Percentiles rank a stretch among this genome's conserved stretches.
Evolutionary conservation across 2,329 filamentous ascomycete species (phyloP).

Genomic region (Xenoacremonium recifei): DNA sequence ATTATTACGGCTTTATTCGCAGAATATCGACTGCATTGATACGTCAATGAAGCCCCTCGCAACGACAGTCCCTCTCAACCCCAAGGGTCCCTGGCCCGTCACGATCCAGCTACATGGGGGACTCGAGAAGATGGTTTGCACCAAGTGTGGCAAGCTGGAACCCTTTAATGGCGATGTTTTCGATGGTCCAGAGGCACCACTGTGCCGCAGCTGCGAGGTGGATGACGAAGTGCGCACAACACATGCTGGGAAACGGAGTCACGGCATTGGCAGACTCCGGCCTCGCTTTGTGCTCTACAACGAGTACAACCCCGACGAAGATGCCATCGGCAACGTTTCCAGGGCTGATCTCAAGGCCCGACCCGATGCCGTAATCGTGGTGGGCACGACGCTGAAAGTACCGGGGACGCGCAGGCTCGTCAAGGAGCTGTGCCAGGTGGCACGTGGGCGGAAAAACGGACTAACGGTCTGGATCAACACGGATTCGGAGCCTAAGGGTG

Average conservation of each 20-base stretch:
- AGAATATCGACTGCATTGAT: conserved; percentile 96
- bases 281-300: conserved; percentile 97
- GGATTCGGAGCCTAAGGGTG: conserved; percentile 76
- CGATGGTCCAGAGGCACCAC: conserved; percentile 77
- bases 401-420: conserved; percentile 88
- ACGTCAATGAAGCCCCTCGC: conserved; percentile 75
- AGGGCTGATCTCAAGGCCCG: conserved; percentile 79
- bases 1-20: conserved; percentile 86
- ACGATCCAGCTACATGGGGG: conserved; percentile 94
- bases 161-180: conserved; percentile 80
- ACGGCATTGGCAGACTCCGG: conserved; percentile 85
- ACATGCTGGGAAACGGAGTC: conserved; percentile 81
- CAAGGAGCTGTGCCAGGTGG: conserved; percentile 84
- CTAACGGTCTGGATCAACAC: conserved; percentile 94
- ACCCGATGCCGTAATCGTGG: conserved; percentile 90
- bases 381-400: conserved; percentile 93
- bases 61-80: conserved; percentile 76
- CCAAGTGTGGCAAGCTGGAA: conserved; percentile 78
- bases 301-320: conserved; percentile 93
- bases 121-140: conserved; percentile 93
- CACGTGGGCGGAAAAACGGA: conserved; percentile 78
- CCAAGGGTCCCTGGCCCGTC: conserved; percentile 87
- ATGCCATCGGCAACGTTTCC: conserved; percentile 90
- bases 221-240: conserved; percentile 74
- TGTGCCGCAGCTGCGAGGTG: conserved; percentile 72